Evolutionary conservation across 257 asterid species (phyloP).

Genomic region (Eucommia ulmoides): DNA sequence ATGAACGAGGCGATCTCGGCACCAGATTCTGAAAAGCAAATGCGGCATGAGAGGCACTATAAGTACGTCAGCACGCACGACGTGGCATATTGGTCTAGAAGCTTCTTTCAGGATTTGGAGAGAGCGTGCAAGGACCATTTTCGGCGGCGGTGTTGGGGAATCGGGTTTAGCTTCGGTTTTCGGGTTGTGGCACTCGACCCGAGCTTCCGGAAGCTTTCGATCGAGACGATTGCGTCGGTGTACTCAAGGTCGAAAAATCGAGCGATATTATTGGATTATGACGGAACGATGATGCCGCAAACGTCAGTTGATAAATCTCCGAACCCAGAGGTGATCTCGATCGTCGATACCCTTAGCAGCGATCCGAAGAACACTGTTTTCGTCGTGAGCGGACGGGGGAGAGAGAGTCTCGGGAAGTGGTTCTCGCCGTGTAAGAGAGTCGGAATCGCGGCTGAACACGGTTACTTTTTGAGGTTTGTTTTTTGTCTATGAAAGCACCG

Average conservation of each 20-base stretch:
- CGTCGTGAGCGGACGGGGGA: conserved; percentile 39
- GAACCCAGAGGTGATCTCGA: conserved; percentile 21
- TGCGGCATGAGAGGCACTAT: conserved; percentile 50
- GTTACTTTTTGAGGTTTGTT: conserved; percentile 28
- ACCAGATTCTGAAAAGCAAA: conserved; percentile 33
- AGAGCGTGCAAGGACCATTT: conserved; percentile 40
- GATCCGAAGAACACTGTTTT: conserved; percentile 28
- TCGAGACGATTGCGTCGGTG: conserved; percentile 26
- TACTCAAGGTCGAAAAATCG: conserved; percentile 29
- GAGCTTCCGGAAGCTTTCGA: conserved; percentile 32
- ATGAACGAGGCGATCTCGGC: conserved; percentile 34
- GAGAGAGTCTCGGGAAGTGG: conserved; percentile 34
- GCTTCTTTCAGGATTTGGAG: conserved; percentile 47
- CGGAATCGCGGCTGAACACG: conserved; percentile 47
- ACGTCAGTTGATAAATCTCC: conserved; percentile 25
- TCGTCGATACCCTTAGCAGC: conserved; percentile 21
- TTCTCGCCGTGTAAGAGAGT: conserved; percentile 33
- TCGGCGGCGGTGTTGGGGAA: conserved; percentile 39
- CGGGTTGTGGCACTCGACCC: conserved; percentile 49
- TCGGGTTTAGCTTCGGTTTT: conserved; percentile 39
- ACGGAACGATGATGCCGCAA: conserved; percentile 43
- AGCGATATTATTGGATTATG: conserved; percentile 40
- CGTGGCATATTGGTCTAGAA: conserved; percentile 41
- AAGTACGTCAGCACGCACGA: conserved; percentile 40
- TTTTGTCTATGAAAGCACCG: background rate